These are phyloP conservation scores for Nicotiana knightiana DNA, from an alignment of 257 asterid genomes.

Conservation along the genomic window DNA sequence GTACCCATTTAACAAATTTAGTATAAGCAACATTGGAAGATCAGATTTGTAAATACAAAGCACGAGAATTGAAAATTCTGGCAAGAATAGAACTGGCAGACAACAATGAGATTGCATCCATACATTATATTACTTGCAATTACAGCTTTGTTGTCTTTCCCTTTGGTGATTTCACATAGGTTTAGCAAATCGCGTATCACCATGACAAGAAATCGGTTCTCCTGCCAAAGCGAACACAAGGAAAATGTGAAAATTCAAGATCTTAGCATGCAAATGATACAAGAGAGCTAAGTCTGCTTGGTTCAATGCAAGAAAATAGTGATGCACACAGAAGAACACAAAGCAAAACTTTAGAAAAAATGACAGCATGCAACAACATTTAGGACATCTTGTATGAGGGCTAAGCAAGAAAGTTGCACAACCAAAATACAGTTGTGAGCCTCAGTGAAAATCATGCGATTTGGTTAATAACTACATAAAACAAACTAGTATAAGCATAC, in stretches of 20 bases:
- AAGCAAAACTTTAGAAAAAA: background rate
- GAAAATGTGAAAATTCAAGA: slow-evolving; percentile 6
- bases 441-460: background rate
- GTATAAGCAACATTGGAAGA: background rate
- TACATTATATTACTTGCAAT: slow-evolving; percentile 99
- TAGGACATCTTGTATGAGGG: background rate
- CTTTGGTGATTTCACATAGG: slow-evolving; percentile 94
- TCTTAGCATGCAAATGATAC: background rate
- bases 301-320: background rate
- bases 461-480: background rate
- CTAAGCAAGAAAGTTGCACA: slow-evolving; percentile 2
- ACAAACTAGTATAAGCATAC: slow-evolving; percentile 22
- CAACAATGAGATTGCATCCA: slow-evolving; percentile 15
- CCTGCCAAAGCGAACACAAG: slow-evolving; percentile 43
- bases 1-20: background rate
- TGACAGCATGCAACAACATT: background rate
- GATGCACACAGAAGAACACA: background rate
- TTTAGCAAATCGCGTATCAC: slow-evolving; percentile 96
- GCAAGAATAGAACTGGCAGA: background rate
- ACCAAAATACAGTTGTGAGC: background rate
- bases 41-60: background rate
- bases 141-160: slow-evolving; percentile 99
- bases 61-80: background rate
- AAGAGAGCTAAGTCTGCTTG: background rate
- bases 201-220: slow-evolving; percentile 93